phyloP scores from a whole-genome alignment of 2,329 filamentous ascomycete species.

The Calonectria fujianensis region DNA sequence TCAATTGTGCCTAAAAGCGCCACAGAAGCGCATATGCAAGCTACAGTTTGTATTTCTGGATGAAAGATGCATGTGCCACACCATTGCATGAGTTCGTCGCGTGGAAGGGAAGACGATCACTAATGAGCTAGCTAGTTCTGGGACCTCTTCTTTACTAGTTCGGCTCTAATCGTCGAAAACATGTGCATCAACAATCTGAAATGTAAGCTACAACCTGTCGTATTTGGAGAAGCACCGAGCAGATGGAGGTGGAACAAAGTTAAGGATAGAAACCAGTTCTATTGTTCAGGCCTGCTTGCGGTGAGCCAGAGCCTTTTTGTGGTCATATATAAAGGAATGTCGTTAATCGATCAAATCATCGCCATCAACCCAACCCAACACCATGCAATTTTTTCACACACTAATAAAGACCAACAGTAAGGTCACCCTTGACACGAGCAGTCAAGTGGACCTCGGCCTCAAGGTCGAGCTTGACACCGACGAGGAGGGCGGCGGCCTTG shows the following conservation, averaged over 20 bases:
- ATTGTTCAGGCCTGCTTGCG: slow-evolving; percentile 3
- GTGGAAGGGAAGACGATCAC: not conserved
- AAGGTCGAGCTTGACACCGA: slow-evolving; percentile 78
- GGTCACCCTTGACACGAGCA: slow-evolving; percentile 76
- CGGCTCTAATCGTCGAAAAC: not conserved
- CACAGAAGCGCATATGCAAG: not conserved
- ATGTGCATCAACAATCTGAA: not conserved
- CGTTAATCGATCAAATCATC: slow-evolving; percentile 16
- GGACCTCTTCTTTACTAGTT: not conserved
- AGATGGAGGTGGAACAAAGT: not conserved
- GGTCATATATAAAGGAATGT: slow-evolving; percentile 19
- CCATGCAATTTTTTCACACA: slow-evolving; percentile 13
- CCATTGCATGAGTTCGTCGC: not conserved
- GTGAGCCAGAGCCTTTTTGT: slow-evolving; percentile 4
- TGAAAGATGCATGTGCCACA: not conserved
- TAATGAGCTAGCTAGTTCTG: not conserved
- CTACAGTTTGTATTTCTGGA: not conserved
- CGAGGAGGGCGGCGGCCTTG: slow-evolving; percentile 74
- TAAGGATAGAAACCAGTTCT: slow-evolving; percentile 15
- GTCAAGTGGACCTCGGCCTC: slow-evolving; percentile 78
- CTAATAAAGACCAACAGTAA: slow-evolving; percentile 66
- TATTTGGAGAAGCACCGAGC: not conserved
- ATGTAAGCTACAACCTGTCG: not conserved
- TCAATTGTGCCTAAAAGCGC: not conserved
- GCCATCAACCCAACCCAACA: not conserved